Base-by-base conservation (phyloP, 768 basidiomycete species). In the Suillus luteus region DNA sequence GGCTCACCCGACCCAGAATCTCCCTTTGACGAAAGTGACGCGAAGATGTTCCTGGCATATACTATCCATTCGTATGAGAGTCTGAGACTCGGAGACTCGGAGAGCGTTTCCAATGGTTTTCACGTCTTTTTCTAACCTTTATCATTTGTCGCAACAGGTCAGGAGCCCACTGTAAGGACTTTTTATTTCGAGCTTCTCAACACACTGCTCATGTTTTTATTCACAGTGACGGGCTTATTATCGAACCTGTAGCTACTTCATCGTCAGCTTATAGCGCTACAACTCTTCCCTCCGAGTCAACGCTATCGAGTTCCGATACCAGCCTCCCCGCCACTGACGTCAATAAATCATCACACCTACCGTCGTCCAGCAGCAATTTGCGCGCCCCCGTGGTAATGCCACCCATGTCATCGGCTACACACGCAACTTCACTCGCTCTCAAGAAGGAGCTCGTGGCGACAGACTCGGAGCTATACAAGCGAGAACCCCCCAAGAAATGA, bases 1-100 rank as follows among this genome's bases (percentile, higher is more conserved):
- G 89, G 90, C 27, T 90, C 89, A 19, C 91, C 91, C 5, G 87
- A 87, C 69, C 74, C 91, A 35, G 81, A 84, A 62, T 73, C 80
- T 58, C 78, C 80, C 7, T 66, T 67, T 10, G 72, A 72, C 15
- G 86, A 85, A 41, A 79, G 27, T 27, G 27, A 27, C 27, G 27
- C 27, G 27, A 27, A 27, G 27, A 27, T 27, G 27, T 1, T 27
- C 3, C 27, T 27, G 27, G 27, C 27, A 27, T 27, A 27, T n/a
- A n/a, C n/a, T 27, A 27, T 1, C 27, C 27, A 27, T 27, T 27
- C 27, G 27, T 27, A 27, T 27, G 27, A 27, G 27, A 27, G 27
- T 3, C 27, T 27, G 27, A 27, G 27, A 27, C n/a, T n/a, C n/a
- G n/a, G n/a, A n/a, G n/a, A n/a, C n/a, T n/a, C n/a, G n/a, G n/a